These are phyloP conservation scores for Olyra latifolia DNA, from an alignment of 176 grass and related monocot species.

Conservation along the genomic window DNA sequence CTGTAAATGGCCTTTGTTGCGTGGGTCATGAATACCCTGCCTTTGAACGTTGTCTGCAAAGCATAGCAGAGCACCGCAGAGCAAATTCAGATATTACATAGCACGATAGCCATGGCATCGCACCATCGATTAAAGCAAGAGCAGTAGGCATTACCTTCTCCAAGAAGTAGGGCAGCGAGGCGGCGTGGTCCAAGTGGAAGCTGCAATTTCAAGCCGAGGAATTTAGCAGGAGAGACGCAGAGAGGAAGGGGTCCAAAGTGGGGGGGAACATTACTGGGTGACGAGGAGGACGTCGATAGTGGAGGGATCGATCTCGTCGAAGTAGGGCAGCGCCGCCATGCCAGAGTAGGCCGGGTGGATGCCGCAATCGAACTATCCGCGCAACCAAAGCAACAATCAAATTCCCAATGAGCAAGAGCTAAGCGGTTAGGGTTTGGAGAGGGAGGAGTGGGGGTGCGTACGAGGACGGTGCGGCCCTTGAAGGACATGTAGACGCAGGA, in stretches of 20 bases:
- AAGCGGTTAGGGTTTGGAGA: not conserved
- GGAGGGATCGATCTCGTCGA: constrained; percentile 97
- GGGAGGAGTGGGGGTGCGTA: not conserved
- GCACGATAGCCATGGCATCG: not conserved
- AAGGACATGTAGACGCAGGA: constrained; percentile 98
- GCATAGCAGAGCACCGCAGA: constrained; percentile 9
- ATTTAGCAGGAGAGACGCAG: not conserved
- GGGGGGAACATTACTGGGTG: constrained; percentile 56
- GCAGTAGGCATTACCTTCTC: constrained; percentile 62
- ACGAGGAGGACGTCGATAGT: constrained; percentile 89
- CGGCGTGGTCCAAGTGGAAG: constrained; percentile 98
- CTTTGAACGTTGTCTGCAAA: constrained; percentile 85
- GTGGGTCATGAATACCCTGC: constrained; percentile 94
- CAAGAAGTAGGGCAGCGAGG: constrained; percentile 88
- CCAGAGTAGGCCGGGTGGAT: constrained; percentile 94
- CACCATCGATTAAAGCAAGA: not conserved
- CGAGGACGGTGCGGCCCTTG: constrained; percentile 88
- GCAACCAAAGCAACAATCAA: not conserved
- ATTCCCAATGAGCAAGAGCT: no score
- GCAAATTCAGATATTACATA: not conserved
- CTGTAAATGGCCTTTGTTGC: constrained; percentile 95
- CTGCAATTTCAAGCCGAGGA: constrained; percentile 35
- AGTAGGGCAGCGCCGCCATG: constrained; percentile 87
- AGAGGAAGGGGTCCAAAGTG: not conserved
- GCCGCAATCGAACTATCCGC: constrained; percentile 79